A percentile compares a stretch with the other conserved stretches of the same genome.
Conservation (phyloP, 129 eudicot genomes). For the Tagetes patula region DNA sequence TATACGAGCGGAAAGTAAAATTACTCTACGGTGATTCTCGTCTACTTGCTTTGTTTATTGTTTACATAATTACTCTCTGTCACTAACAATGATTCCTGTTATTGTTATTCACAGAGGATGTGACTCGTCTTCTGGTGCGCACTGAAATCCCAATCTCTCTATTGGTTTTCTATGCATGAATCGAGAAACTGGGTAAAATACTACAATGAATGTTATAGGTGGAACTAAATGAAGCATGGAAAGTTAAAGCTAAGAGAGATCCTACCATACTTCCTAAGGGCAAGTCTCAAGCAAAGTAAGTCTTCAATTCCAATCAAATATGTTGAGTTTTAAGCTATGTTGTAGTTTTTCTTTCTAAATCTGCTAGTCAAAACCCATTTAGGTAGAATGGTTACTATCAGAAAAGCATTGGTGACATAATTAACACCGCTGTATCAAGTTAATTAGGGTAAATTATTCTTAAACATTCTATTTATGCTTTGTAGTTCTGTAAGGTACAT, state of each 20-base stretch:
- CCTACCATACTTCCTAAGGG: conserved; percentile 83
- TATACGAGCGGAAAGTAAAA: conserved; percentile 94
- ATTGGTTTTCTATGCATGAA: neutral
- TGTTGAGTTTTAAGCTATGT: neutral
- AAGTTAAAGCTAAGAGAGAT: conserved; percentile 35
- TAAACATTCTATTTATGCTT: conserved; percentile 2
- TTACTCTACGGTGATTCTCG: conserved; percentile 66
- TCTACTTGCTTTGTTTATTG: neutral
- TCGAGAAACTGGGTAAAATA: neutral
- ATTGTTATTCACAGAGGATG: conserved; percentile 68
- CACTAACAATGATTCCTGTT: conserved; percentile 42
- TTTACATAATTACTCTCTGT: conserved; percentile 24
- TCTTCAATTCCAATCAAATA: conserved; percentile 14
- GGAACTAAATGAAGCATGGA: conserved; percentile 5
- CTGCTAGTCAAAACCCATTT: neutral
- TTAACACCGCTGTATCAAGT: neutral
- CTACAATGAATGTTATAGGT: neutral
- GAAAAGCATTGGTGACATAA: conserved; percentile 8
- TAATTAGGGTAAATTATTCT: neutral
- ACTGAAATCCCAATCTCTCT: neutral
- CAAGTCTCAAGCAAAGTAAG: conserved; percentile 84
- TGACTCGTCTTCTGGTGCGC: conserved; percentile 53
- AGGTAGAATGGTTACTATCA: conserved; percentile 5
- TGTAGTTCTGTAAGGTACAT: neutral
- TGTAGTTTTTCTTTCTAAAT: neutral